Evolutionary conservation across 768 basidiomycete species (phyloP), one percentile per base, ranked within the genome.

Genomic region (Lentinula boryana): DNA sequence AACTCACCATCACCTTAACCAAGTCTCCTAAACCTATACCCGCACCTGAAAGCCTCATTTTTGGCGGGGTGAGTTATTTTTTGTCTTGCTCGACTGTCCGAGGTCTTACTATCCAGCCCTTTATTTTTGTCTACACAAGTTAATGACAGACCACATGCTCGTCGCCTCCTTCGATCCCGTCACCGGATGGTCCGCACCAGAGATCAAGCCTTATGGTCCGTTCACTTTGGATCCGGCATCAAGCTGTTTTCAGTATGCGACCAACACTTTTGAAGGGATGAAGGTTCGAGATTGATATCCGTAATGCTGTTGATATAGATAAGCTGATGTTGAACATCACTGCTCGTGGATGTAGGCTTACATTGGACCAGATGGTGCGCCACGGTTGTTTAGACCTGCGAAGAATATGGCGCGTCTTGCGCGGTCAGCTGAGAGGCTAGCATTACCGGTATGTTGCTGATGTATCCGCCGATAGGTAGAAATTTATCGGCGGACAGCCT

Each of bases 241-340:
- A 13, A 51, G 78, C 81, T 94, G 93, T 53, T 81, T 97, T 64
- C 95, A 97, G 67, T 96, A 96, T 73, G 89, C 89, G 10, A 86
- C 92, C 40, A 82, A 86, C 64, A 82, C 88, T 15, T 95, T 97
- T 67, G 94, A 97, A 72, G 92, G 95, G 8, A 86, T 96, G 84
- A 96, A 82, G 76, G 80, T 76, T 12, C 8, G 59, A 31, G 7
- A 38, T 38, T 38, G 36, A 52, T 16, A 16, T 13, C 2, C 5
- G 23, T 48, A 13, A 10, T 40, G 18, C 33, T 36, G n/a, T 6
- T 18, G 2, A 32, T 10, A n/a, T 35, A 33, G 1, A 9, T 8
- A 52, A 35, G 51, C 31, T 52, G 12, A 52, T 8, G 16, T 35
- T 52, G 48, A 12, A 1, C 15, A 10, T n/a, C 41, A 32, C 38